phyloP scores from a whole-genome alignment of 768 basidiomycete genomes.

The Tulasnella sp. region DNA sequence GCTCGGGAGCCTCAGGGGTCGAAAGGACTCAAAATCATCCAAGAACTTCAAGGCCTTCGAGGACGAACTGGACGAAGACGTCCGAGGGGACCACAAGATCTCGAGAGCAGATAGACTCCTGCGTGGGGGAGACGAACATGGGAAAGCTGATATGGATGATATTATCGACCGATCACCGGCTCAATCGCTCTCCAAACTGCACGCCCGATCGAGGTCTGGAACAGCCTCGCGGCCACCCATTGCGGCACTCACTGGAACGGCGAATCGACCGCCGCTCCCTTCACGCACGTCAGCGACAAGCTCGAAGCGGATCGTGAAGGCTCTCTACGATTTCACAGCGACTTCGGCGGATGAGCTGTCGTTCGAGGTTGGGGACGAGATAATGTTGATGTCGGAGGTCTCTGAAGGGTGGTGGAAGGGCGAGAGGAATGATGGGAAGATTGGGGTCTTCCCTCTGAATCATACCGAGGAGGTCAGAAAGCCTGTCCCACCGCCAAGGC shows the following conservation, averaged over 20 bases:
- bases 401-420: slow-evolving; percentile 91
- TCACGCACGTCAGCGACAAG: not conserved
- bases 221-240: not conserved
- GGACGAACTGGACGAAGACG: slow-evolving; percentile 15
- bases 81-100: slow-evolving; percentile 19
- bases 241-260: not conserved
- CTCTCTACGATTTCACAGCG: slow-evolving; percentile 63
- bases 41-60: slow-evolving; percentile 9
- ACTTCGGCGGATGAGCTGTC: slow-evolving; percentile 61
- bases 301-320: slow-evolving; percentile 33
- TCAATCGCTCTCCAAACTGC: not conserved
- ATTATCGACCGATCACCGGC: not conserved
- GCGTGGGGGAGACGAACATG: slow-evolving; percentile 28
- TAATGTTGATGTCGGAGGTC: slow-evolving; percentile 67
- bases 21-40: not conserved
- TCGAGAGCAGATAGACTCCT: slow-evolving; percentile 34
- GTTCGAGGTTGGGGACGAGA: slow-evolving; percentile 63
- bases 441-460: slow-evolving; percentile 71
- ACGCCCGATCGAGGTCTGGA: slow-evolving; percentile 1
- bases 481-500: slow-evolving; percentile 28
- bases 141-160: not conserved
- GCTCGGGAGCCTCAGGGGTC: not conserved
- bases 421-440: slow-evolving; percentile 46
- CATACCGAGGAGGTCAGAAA: slow-evolving; percentile 45
- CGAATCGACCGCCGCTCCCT: slow-evolving; percentile 1